Base-by-base conservation (phyloP, 2,329 filamentous ascomycete genomes). In the Aspergillus arachidicola region DNA sequence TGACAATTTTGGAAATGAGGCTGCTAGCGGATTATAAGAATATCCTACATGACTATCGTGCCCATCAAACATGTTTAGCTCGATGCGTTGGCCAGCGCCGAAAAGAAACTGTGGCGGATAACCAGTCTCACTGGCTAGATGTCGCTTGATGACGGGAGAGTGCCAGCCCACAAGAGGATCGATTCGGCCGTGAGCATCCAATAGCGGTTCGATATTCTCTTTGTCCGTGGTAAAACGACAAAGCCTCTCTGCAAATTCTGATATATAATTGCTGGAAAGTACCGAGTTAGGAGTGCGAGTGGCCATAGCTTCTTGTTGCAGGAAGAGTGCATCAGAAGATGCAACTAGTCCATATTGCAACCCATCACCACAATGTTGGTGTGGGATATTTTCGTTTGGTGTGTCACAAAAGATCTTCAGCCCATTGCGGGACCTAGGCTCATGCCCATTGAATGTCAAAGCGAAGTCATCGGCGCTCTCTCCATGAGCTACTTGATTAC, bases 331-430 rank as follows among this genome's bases (percentile, higher is more conserved):
- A 58, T 71, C 69, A 38, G 69, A 66, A 21, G 67, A 66, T 43
- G 63, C 66, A 58, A 70, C 45, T 16, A 67, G 61, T 26, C 59
- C 66, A 56, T 57, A 57, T 5, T 62, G 34, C 26, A 41, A 21
- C 45, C 58, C 65, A n/a, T 59, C 51, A 4, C 36, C 48, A 21
- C 28, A 51, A 53, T 56, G 34, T 12, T 66, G 64, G 19, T 70
- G 61, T 12, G 58, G 45, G 6, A 62, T 66, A 55, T 45, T 51
- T 30, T 64, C 54, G 6, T 53, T 56, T n/a, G 67, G 59, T 32
- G 68, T 67, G 59, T 82, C 80, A 28, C 73, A 72, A 63, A 79
- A 82, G 43, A 82, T 69, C 9, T 71, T 60, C 60, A 81, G 74
- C 5, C 70, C 73, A 55, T 68, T 65, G 26, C 71, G 68, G 43